These are phyloP conservation scores for Kurtzmaniella quercitrusa DNA, from an alignment of 1,139 yeast species.

Conservation along the genomic window DNA sequence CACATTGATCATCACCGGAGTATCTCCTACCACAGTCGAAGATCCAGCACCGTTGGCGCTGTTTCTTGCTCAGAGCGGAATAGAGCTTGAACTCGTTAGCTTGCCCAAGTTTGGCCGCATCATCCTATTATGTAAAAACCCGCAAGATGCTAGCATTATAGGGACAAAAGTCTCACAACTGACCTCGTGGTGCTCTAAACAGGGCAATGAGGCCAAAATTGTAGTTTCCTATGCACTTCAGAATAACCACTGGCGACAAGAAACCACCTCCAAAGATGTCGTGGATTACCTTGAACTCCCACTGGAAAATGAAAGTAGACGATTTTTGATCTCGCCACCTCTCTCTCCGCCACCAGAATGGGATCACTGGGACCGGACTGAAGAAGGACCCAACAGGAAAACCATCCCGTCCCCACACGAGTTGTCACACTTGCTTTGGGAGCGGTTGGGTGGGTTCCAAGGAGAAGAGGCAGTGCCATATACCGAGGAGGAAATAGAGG, in stretches of 20 bases:
- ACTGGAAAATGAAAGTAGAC: constrained; percentile 32
- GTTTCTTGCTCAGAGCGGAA: constrained; percentile 20
- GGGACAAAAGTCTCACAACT: neutral
- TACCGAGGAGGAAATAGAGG: constrained; percentile 4
- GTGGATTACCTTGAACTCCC: constrained; percentile 39
- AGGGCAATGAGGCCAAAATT: constrained; percentile 5
- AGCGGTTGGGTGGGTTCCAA: constrained; percentile 38
- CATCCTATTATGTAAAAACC: constrained; percentile 29
- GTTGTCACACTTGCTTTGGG: constrained; percentile 42
- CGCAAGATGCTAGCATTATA: constrained; percentile 16
- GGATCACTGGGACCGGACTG: constrained; percentile 42
- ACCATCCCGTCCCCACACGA: constrained; percentile 38
- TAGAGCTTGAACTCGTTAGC: constrained; percentile 32
- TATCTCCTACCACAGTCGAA: constrained; percentile 16
- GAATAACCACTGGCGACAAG: constrained; percentile 23
- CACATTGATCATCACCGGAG: constrained; percentile 36
- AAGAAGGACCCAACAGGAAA: constrained; percentile 39
- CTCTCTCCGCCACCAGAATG: constrained; percentile 46
- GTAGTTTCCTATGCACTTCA: constrained; percentile 29
- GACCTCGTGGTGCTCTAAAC: constrained; percentile 12
- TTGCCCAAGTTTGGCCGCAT: constrained; percentile 33
- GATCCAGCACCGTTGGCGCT: constrained; percentile 24
- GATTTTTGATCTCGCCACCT: constrained; percentile 46
- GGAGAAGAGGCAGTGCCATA: constrained; percentile 32
- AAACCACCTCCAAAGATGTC: constrained; percentile 8